Evolutionary conservation across 1,139 yeast species (phyloP), one percentile per base, ranked within the genome.

Genomic region (Yamadazyma buinensis): DNA sequence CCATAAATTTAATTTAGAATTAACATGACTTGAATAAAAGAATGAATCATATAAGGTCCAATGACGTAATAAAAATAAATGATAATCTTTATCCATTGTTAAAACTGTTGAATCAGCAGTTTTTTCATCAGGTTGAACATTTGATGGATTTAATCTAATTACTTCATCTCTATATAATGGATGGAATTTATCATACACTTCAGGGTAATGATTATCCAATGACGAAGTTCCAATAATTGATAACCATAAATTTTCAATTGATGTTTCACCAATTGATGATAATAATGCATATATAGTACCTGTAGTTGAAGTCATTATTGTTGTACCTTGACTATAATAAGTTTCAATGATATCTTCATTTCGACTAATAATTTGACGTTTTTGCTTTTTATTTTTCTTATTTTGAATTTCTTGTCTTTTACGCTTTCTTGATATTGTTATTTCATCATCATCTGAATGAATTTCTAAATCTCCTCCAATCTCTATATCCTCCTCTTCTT

Each of bases 1-100:
- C 92, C 96, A 94, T 29, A 92, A 63, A 40, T 81, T 80, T 40
- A 92, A 66, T 54, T 88, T 86, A 15, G 97, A 84, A 48, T 90
- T 87, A 28, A 92, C 88, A 52, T 83, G 92, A 42, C 88, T 82
- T 18, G 96, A 87, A 55, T 88, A 94, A 52, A 79, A 77, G 62
- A 94, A 88, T 39, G 97, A 75, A 46, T 92, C 95, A 58, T 92
- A 92, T 15, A 94, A 63, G 5, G 95, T 84, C 86, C 97, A 90
- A 57, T 92, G 97, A 32, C 97, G 80, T 36, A 92, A 67, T 30
- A 94, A 64, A 55, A 90, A 94, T 30, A 94, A 64, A 39, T 88
- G 82, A 57, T 86, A 92, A 55, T 94, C 98, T 26, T 82, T 75
- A 50, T 86, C 96, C 12, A 87, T 67, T 21, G 74, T 70, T 17